These are phyloP conservation scores for Trichothecium roseum DNA, from an alignment of 2,329 filamentous ascomycete genomes.

Conservation along the genomic window DNA sequence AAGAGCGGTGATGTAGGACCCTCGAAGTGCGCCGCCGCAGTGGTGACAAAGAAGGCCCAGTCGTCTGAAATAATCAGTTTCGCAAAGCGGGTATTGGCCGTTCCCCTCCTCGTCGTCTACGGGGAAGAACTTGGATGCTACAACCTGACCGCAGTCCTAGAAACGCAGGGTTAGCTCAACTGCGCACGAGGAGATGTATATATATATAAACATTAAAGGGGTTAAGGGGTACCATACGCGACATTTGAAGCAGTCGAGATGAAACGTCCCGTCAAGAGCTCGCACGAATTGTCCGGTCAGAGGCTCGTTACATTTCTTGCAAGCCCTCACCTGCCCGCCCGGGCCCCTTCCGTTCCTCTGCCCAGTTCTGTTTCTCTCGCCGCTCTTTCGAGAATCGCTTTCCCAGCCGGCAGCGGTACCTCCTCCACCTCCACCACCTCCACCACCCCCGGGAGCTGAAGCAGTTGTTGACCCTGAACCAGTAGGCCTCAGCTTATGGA, in stretches of 20 bases:
- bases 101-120: slow-evolving; percentile 81
- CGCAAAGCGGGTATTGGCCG: slow-evolving; percentile 88
- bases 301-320: slow-evolving; percentile 80
- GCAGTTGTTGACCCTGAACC: slow-evolving; percentile 22
- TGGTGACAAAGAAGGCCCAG: slow-evolving; percentile 85
- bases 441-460: slow-evolving; percentile 15
- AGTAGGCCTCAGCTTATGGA: slow-evolving; percentile 21
- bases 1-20: slow-evolving; percentile 94
- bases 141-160: slow-evolving; percentile 92
- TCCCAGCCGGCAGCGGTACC: slow-evolving; percentile 15
- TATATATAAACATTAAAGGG: not conserved
- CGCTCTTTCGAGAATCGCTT: slow-evolving; percentile 41
- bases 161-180: slow-evolving; percentile 3
- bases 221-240: slow-evolving; percentile 50
- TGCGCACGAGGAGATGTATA: not conserved
- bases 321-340: slow-evolving; percentile 53
- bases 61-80: slow-evolving; percentile 93
- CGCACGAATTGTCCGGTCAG: slow-evolving; percentile 94
- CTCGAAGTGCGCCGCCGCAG: slow-evolving; percentile 84
- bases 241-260: slow-evolving; percentile 97
- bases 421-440: not conserved
- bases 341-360: slow-evolving; percentile 41
- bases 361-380: slow-evolving; percentile 47
- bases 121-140: slow-evolving; percentile 98
- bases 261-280: slow-evolving; percentile 85